These are phyloP conservation scores for Aspergillus fumigatiaffinis DNA, from an alignment of 2,329 filamentous ascomycete species.

Conservation along the genomic window DNA sequence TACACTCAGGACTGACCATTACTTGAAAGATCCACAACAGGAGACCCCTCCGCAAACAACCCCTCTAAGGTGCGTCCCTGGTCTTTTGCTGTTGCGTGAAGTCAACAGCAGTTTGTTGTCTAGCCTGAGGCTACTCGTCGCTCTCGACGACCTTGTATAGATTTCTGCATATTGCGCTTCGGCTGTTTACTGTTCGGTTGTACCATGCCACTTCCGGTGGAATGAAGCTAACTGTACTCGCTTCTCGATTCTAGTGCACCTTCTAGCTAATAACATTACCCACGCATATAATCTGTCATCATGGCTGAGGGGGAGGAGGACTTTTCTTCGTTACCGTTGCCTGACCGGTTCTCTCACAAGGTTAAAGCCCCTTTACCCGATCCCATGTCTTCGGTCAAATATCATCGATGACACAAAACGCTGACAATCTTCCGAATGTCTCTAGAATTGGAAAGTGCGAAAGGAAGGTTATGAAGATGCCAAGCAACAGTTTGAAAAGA, in stretches of 20 bases:
- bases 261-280: background rate
- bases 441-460: constrained; percentile 87
- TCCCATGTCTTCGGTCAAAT: background rate
- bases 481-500: constrained; percentile 77
- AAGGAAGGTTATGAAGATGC: constrained; percentile 95
- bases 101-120: background rate
- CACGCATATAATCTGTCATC: constrained; percentile 12
- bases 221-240: constrained; percentile 4
- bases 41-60: background rate
- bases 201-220: background rate
- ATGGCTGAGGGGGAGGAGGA: constrained; percentile 44
- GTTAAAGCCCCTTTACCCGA: constrained; percentile 18
- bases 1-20: background rate
- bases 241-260: constrained; percentile 2
- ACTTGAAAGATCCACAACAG: background rate
- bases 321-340: constrained; percentile 40
- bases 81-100: background rate
- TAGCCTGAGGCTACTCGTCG: background rate
- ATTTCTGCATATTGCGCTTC: background rate
- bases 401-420: constrained; percentile 15
- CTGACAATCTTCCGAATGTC: constrained; percentile 5
- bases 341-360: constrained; percentile 43
- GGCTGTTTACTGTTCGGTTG: background rate
- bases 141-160: background rate
- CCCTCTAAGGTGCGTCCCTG: background rate